Evolutionary conservation across 2,329 filamentous ascomycete species (phyloP), one percentile per base, ranked within the genome.

Genomic region (Alternaria triticimaculans): DNA sequence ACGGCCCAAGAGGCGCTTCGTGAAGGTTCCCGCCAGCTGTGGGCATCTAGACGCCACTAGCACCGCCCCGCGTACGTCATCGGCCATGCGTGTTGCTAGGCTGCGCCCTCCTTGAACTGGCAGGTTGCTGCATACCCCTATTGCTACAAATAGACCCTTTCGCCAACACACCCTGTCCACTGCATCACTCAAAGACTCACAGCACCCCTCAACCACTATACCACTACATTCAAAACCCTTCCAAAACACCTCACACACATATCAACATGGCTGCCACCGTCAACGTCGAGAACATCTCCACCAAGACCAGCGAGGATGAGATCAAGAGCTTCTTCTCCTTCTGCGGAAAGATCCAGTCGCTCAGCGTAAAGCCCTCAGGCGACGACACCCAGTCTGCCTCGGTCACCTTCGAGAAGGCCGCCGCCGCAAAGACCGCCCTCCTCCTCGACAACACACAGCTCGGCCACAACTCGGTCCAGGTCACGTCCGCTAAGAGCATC

Each of bases 241-340:
- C 12, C 25, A 44, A 48, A 25, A 15, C 51, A 41, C 56, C 44
- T 20, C 11, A 55, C 44, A 63, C 33, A 58, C 45, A 60, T 54
- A 48, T 60, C 69, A 82, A 48, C 68, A 86, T 86, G 84, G 80
- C 84, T 64, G 87, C 84, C 74, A 95, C 92, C 55, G 93, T 97
- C 69, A 85, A 94, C 84, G 94, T 98, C 76, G 92, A 92, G 84
- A 94, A 96, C 84, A 97, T 99, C 83, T 89, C 92, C 72, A 80
- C 85, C 67, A 83, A 90, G 80, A 97, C 95, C 61, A 89, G 88
- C 72, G 94, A 99, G 82, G 91, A 94, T 83, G 94, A 98, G 83
- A 90, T 99, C 75, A 89, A 89, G 78, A 94, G 97, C 79, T 99
- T 99, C 87, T 99, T 99, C 87, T 96, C 92, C 85, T 98, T 98